Evolutionary conservation across 495 filamentous ascomycete species (phyloP).

Genomic region (Penicillium odoratum): DNA sequence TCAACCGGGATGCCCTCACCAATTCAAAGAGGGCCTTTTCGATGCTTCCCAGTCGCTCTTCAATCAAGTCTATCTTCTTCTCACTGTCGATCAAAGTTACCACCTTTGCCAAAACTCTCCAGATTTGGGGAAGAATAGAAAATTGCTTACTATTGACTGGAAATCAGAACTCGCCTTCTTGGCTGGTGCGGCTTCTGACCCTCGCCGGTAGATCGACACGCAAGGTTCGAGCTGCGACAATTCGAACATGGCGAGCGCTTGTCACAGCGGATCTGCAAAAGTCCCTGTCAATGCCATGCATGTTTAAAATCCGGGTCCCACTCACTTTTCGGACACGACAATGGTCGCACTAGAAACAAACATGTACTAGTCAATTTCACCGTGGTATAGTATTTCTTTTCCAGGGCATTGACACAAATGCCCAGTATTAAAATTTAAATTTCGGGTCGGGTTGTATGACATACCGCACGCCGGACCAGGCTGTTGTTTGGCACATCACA

Average conservation of each 20-base stretch:
- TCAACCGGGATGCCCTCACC: conserved; percentile 15
- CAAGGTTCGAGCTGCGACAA: conserved; percentile 43
- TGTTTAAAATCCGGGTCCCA: background rate
- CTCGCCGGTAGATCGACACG: conserved; percentile 58
- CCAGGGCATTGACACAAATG: no score
- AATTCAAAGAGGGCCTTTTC: conserved; percentile 50
- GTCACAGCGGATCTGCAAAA: conserved; percentile 45
- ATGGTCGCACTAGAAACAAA: conserved; percentile 45
- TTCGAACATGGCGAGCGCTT: conserved; percentile 48
- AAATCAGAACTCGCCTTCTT: conserved; percentile 64
- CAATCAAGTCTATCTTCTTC: conserved; percentile 67
- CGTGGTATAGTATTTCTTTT: no score
- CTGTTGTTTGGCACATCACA: conserved; percentile 18
- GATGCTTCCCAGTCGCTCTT: conserved; percentile 60
- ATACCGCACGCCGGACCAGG: conserved; percentile 34
- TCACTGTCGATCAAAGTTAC: conserved; percentile 46
- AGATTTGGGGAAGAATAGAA: background rate
- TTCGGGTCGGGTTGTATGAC: conserved; percentile 19
- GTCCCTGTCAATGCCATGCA: background rate
- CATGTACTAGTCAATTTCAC: conserved; percentile 18
- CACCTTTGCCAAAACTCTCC: background rate
- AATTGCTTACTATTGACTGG: conserved; percentile 61
- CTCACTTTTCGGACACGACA: conserved; percentile 53
- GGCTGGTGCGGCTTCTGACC: conserved; percentile 59
- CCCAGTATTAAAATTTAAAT: background rate